Evolutionary conservation across 805 yeast genomes (phyloP).

Genomic region (Spathaspora gorwiae): DNA sequence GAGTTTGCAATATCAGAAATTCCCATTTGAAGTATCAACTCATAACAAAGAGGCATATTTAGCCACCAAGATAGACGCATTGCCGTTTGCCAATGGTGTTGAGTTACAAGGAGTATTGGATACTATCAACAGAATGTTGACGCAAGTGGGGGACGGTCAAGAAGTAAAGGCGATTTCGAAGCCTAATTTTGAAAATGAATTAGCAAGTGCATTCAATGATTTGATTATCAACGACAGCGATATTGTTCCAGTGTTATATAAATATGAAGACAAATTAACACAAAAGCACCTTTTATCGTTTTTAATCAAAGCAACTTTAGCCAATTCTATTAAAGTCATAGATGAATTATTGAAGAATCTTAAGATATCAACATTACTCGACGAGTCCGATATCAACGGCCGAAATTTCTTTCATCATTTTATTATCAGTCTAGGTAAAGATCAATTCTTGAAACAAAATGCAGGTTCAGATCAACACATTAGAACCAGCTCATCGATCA

Average conservation of each 20-base stretch:
- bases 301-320: conserved; percentile 59
- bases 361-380: conserved; percentile 39
- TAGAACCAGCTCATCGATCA: background rate
- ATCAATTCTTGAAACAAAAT: conserved; percentile 30
- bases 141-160: conserved; percentile 41
- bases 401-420: conserved; percentile 84
- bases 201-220: conserved; percentile 17
- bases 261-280: conserved; percentile 39
- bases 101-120: conserved; percentile 54
- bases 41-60: conserved; percentile 42
- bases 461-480: conserved; percentile 8
- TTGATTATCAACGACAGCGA: conserved; percentile 37
- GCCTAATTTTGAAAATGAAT: conserved; percentile 15
- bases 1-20: background rate
- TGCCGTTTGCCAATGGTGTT: conserved; percentile 71
- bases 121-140: conserved; percentile 48
- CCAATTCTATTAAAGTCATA: conserved; percentile 54
- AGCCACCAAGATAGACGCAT: conserved; percentile 62
- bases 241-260: conserved; percentile 34
- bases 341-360: conserved; percentile 49
- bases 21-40: conserved; percentile 19
- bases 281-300: conserved; percentile 54
- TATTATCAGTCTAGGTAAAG: conserved; percentile 73
- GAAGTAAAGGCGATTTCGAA: conserved; percentile 1
- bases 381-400: conserved; percentile 69